phyloP scores from a whole-genome alignment of 306 rosid genomes.

The Chamaecrista fasciculata region DNA sequence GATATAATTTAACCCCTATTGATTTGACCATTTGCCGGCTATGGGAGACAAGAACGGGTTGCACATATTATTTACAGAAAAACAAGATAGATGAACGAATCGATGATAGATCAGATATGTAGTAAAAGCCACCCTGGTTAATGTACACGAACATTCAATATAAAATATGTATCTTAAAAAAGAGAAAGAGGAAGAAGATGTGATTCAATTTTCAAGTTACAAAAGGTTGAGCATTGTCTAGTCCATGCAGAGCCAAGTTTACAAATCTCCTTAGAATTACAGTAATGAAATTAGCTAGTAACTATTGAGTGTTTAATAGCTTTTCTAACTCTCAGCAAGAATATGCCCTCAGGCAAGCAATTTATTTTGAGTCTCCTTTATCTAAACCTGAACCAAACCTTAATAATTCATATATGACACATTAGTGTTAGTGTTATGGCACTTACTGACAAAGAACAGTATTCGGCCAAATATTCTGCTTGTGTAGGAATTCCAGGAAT shows the following conservation, averaged over 20 bases:
- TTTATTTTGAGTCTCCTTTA: slow-evolving; percentile 2
- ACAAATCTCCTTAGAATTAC: neutral
- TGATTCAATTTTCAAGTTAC: slow-evolving; percentile 1
- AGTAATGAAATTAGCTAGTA: slow-evolving; percentile 6
- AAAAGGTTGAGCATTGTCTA: neutral
- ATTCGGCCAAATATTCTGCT: slow-evolving; percentile 79
- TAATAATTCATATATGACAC: slow-evolving; percentile 2
- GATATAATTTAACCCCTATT: slow-evolving; percentile 12
- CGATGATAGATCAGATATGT: neutral
- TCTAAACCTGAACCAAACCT: neutral
- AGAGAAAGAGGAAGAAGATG: neutral
- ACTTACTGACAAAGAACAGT: slow-evolving; percentile 81
- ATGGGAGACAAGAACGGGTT: slow-evolving; percentile 1
- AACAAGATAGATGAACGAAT: slow-evolving; percentile 14
- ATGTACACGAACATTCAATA: neutral
- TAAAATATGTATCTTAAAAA: neutral
- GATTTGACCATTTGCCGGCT: slow-evolving; percentile 8
- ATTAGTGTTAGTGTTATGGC: neutral
- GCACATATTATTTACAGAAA: slow-evolving; percentile 4
- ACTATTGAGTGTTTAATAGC: slow-evolving; percentile 17
- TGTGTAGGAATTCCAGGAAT: slow-evolving; percentile 81
- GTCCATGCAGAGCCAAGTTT: neutral
- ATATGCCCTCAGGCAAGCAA: slow-evolving; percentile 1
- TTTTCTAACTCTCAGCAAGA: slow-evolving; percentile 14
- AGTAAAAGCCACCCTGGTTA: slow-evolving; percentile 5